phyloP scores from a whole-genome alignment of 192 early-diverging fungal species.

The Gigaspora rosea region DNA sequence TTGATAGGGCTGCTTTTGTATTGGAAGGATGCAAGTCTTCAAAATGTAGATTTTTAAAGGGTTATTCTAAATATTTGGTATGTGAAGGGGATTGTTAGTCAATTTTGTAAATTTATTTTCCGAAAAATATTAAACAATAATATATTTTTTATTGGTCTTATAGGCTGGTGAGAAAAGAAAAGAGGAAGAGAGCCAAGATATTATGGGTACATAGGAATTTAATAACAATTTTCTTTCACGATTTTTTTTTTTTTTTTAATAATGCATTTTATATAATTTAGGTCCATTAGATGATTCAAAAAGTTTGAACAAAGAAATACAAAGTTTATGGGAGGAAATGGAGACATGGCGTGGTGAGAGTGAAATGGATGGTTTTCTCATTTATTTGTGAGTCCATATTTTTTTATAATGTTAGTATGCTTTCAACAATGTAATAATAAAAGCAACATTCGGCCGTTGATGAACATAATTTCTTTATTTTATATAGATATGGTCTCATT shows the following conservation, averaged over 20 bases:
- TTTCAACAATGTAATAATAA: not conserved
- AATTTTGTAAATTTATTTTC: not conserved
- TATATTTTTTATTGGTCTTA: not conserved
- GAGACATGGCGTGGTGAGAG: slow-evolving; percentile 38
- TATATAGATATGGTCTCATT: slow-evolving; percentile 56
- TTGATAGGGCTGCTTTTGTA: slow-evolving; percentile 59
- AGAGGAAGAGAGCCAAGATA: slow-evolving; percentile 58
- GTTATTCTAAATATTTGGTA: slow-evolving; percentile 79
- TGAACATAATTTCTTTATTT: slow-evolving; percentile 27
- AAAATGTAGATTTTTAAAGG: slow-evolving; percentile 69
- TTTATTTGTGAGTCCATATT: slow-evolving; percentile 59
- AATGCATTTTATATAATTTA: slow-evolving; percentile 7
- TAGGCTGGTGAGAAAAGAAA: slow-evolving; percentile 61
- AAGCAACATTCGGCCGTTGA: not conserved
- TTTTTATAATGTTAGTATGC: not conserved
- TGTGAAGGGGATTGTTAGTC: slow-evolving; percentile 28
- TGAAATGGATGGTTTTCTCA: slow-evolving; percentile 66
- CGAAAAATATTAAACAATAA: too few relatives aligned
- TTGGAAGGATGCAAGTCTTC: slow-evolving; percentile 52
- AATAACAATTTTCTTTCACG: not conserved
- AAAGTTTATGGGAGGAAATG: slow-evolving; percentile 51
- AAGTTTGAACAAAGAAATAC: slow-evolving; percentile 51
- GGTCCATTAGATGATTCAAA: slow-evolving; percentile 48
- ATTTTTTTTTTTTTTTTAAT: not conserved
- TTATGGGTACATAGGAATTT: slow-evolving; percentile 45